These are phyloP conservation scores for Alternaria novae-zelandiae DNA, from an alignment of 2,329 filamentous ascomycete genomes.

Conservation along the genomic window DNA sequence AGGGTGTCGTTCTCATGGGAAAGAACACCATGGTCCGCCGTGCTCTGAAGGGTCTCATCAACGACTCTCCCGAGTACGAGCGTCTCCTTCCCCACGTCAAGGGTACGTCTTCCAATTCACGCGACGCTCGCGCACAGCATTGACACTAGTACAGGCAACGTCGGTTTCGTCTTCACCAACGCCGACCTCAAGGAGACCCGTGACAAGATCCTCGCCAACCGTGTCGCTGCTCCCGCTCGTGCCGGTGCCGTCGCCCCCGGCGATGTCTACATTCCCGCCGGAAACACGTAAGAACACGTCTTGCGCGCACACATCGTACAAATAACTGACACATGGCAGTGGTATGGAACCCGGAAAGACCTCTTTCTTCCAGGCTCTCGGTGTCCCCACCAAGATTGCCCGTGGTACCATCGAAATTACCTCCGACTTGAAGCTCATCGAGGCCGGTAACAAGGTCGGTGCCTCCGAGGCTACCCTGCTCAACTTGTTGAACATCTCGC, in stretches of 20 bases:
- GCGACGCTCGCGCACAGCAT: constrained; percentile 6
- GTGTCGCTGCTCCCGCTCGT: constrained; percentile 96
- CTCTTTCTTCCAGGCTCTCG: constrained; percentile 99
- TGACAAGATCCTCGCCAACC: constrained; percentile 94
- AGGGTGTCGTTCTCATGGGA: constrained; percentile 97
- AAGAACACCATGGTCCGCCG: constrained; percentile 99
- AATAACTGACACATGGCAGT: constrained; percentile 33
- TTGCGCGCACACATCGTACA: neutral
- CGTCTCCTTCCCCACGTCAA: constrained; percentile 93
- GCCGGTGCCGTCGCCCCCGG: constrained; percentile 92
- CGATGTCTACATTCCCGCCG: constrained; percentile 94
- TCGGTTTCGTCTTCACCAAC: constrained; percentile 99
- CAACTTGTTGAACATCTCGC: constrained; percentile 99
- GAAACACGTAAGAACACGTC: constrained; percentile 72
- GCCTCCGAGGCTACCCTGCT: constrained; percentile 97
- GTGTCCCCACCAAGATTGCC: constrained; percentile 99
- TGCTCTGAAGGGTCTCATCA: constrained; percentile 92
- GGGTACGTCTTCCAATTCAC: constrained; percentile 56
- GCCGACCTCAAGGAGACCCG: constrained; percentile 88
- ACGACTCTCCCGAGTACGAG: constrained; percentile 95
- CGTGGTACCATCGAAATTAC: constrained; percentile 99
- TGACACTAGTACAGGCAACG: constrained; percentile 68
- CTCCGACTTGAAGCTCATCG: constrained; percentile 95
- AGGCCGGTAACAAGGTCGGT: constrained; percentile 92
- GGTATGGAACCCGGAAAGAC: constrained; percentile 99